These are phyloP conservation scores for Sporothrix inflata DNA, from an alignment of 2,329 filamentous ascomycete genomes.

Conservation along the genomic window DNA sequence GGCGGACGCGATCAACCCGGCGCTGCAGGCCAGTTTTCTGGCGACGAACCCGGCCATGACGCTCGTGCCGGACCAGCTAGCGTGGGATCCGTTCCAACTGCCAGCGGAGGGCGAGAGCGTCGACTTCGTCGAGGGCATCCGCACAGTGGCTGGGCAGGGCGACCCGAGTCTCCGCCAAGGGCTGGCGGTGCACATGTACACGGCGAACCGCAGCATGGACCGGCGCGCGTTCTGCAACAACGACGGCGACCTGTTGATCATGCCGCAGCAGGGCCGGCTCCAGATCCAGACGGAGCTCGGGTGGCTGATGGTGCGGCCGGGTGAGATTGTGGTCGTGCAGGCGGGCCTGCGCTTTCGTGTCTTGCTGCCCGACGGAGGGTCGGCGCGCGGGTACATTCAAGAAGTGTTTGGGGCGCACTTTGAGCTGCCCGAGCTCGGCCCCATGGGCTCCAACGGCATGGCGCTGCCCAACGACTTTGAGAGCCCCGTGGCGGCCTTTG, in stretches of 20 bases:
- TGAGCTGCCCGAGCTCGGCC: conserved; percentile 67
- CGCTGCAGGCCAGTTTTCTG: conserved; percentile 49
- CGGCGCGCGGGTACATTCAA: conserved; percentile 61
- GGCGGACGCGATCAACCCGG: conserved; percentile 33
- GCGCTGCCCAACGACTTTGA: conserved; percentile 69
- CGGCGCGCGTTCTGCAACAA: conserved; percentile 55
- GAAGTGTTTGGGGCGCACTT: conserved; percentile 69
- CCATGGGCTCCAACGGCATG: conserved; percentile 67
- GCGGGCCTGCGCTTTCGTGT: conserved; percentile 66
- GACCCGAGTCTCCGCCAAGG: conserved; percentile 54
- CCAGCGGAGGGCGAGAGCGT: conserved; percentile 33
- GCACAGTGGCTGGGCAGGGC: conserved; percentile 53
- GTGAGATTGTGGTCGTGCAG: conserved; percentile 69
- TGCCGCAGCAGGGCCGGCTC: conserved; percentile 65
- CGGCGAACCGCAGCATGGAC: conserved; percentile 53
- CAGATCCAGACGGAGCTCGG: conserved; percentile 72
- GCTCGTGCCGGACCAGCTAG: conserved; percentile 34
- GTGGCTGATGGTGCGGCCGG: conserved; percentile 58
- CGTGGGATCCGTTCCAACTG: conserved; percentile 49
- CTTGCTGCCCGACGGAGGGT: conserved; percentile 46
- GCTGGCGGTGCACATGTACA: conserved; percentile 53
- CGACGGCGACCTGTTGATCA: conserved; percentile 69
- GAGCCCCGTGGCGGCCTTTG: conserved; percentile 61
- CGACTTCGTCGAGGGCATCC: conserved; percentile 52
- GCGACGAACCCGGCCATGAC: conserved; percentile 51